phyloP scores from a whole-genome alignment of 495 filamentous ascomycete species.

The Achaetomiella virescens region DNA sequence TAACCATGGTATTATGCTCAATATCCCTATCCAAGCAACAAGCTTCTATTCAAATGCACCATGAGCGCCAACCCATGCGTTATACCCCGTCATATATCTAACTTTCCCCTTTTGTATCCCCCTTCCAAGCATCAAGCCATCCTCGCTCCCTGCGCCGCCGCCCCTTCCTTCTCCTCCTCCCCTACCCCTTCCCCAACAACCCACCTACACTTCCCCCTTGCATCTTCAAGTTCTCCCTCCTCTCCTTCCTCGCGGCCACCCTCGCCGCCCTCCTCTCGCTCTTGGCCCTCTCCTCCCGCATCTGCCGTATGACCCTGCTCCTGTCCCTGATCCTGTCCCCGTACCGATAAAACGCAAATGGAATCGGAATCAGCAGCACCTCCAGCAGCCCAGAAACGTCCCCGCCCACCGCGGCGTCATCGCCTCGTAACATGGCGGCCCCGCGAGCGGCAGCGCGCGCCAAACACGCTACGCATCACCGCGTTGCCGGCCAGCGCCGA shows the following conservation, averaged over 20 bases:
- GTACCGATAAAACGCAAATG: slow-evolving; percentile 70
- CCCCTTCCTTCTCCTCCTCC: slow-evolving; percentile 1
- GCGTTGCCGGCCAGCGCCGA: slow-evolving; percentile 72
- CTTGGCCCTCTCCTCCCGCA: slow-evolving; percentile 65
- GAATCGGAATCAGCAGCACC: slow-evolving; percentile 66
- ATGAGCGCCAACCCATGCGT: no score
- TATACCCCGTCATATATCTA: no score
- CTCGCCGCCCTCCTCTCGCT: slow-evolving; percentile 45
- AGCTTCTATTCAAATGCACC: no score
- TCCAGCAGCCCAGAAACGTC: slow-evolving; percentile 68
- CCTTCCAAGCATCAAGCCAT: background rate
- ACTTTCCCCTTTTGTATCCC: background rate
- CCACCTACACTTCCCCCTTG: slow-evolving; percentile 55
- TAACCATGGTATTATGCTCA: no score
- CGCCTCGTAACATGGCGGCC: slow-evolving; percentile 59
- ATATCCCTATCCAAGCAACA: no score
- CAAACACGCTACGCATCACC: slow-evolving; percentile 59
- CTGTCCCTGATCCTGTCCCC: slow-evolving; percentile 61
- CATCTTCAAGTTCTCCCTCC: slow-evolving; percentile 56
- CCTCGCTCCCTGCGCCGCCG: background rate
- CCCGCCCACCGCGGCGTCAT: slow-evolving; percentile 74
- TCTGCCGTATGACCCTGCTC: slow-evolving; percentile 58
- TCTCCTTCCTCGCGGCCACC: slow-evolving; percentile 35
- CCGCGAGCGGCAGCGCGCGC: slow-evolving; percentile 71
- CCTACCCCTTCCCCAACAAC: slow-evolving; percentile 16